These are phyloP conservation scores for Penicillium bovifimosum DNA, from an alignment of 495 filamentous ascomycete species.

Conservation along the genomic window DNA sequence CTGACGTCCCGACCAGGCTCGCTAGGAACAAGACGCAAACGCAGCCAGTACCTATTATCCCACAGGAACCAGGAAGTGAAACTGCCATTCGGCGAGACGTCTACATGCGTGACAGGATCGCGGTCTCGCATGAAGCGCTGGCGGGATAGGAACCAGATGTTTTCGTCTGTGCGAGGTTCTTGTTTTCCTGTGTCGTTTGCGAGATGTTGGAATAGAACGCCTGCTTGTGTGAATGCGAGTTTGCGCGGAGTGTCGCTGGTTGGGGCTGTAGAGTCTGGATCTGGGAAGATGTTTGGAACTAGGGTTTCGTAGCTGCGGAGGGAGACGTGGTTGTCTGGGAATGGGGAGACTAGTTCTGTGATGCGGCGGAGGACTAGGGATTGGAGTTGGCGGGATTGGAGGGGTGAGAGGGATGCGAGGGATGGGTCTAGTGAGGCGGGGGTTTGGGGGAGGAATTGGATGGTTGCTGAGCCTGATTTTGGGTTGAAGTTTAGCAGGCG, in stretches of 20 bases:
- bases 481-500: constrained; percentile 36
- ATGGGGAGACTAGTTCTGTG: constrained; percentile 41
- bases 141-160: constrained; percentile 47
- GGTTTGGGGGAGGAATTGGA: constrained; percentile 30
- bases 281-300: constrained; percentile 22
- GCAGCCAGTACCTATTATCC: constrained; percentile 83
- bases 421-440: constrained; percentile 5
- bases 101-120: constrained; percentile 11
- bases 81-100: constrained; percentile 3
- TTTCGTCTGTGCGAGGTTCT: constrained; percentile 13
- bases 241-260: constrained; percentile 15
- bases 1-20: background rate
- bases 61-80: constrained; percentile 47
- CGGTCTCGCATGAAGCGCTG: constrained; percentile 41
- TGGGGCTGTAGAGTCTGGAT: background rate
- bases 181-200: constrained; percentile 15
- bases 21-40: constrained; percentile 31
- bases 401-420: constrained; percentile 6
- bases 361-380: constrained; percentile 37
- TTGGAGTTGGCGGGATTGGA: constrained; percentile 19
- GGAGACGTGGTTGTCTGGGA: constrained; percentile 32
- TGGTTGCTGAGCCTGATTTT: constrained; percentile 31
- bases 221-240: constrained; percentile 47
- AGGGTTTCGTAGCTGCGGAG: constrained; percentile 31
- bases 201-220: constrained; percentile 50